Percentiles rank a stretch among this genome's conserved stretches.
Conservation (phyloP, 768 basidiomycete species). For the Erythrobasidium yunnanense region DNA sequence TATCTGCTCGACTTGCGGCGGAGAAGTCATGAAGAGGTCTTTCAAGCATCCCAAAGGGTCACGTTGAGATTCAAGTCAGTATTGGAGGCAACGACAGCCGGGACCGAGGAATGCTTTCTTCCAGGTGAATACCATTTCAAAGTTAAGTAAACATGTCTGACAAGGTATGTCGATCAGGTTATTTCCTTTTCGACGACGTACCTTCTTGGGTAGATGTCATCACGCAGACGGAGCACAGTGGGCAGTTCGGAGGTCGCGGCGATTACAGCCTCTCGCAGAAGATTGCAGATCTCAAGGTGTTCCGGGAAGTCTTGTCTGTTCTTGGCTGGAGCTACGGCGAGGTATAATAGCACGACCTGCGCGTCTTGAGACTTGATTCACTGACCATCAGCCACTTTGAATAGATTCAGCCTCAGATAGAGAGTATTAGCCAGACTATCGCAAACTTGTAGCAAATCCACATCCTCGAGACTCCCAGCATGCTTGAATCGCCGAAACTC, state of each 20-base stretch:
- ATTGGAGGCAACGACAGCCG: neutral
- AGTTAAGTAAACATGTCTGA: neutral
- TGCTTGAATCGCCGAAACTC: no score
- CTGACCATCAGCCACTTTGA: no score
- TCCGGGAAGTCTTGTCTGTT: slow-evolving; percentile 8
- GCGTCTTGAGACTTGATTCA: no score
- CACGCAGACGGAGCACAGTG: no score
- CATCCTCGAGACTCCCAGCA: no score
- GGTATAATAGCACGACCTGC: no score
- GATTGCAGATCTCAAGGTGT: neutral
- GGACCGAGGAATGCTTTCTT: neutral
- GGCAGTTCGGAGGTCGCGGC: no score
- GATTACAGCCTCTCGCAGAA: no score
- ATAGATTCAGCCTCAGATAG: no score
- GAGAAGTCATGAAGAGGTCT: slow-evolving; percentile 1
- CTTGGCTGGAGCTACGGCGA: slow-evolving; percentile 17
- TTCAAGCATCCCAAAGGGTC: slow-evolving; percentile 4
- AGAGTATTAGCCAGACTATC: no score
- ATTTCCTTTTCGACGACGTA: slow-evolving; percentile 16
- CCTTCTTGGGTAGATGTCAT: slow-evolving; percentile 1
- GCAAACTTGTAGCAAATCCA: no score
- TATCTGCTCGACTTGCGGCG: neutral
- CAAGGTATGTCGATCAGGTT: neutral
- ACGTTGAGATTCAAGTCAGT: neutral
- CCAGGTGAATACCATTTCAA: neutral